Percentiles rank a stretch among this genome's conserved stretches.
phyloP scores from a whole-genome alignment of 2,329 filamentous ascomycete species.

The Cadophora sp. region DNA sequence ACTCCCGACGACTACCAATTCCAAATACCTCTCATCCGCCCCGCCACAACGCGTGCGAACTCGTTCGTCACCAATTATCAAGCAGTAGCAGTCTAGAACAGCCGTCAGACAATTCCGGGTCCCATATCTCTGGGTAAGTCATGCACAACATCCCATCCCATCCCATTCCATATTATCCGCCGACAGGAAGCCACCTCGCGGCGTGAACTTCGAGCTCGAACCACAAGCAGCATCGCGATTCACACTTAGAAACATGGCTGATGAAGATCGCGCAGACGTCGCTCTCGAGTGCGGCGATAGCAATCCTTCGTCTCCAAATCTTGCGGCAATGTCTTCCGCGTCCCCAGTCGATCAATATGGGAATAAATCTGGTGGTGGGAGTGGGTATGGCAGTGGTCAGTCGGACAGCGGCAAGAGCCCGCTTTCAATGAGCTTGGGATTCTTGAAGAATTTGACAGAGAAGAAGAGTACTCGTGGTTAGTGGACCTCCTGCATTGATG shows the following conservation, averaged over 20 bases:
- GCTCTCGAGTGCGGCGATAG: constrained; percentile 18
- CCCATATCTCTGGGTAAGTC: constrained; percentile 30
- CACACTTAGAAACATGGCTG: constrained; percentile 31
- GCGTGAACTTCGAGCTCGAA: constrained; percentile 2
- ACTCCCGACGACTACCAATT: constrained; percentile 24
- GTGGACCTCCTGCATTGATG: constrained; percentile 21
- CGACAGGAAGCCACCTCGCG: constrained; percentile 15
- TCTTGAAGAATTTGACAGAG: constrained; percentile 72
- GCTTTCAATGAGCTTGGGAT: constrained; percentile 58
- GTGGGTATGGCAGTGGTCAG: constrained; percentile 43
- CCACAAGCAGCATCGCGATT: constrained; percentile 17
- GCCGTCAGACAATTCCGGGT: constrained; percentile 17
- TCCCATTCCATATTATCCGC: constrained; percentile 15
- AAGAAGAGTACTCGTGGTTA: constrained; percentile 81
- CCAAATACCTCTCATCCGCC: constrained; percentile 36
- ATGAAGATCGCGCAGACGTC: constrained; percentile 27
- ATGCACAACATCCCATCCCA: constrained; percentile 27
- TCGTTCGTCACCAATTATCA: constrained; percentile 19
- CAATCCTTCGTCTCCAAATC: constrained; percentile 21
- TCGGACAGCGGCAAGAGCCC: constrained; percentile 45
- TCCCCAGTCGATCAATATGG: constrained; percentile 42
- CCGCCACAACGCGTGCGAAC: constrained; percentile 23
- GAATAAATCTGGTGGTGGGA: constrained; percentile 38
- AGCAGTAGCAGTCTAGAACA: constrained; percentile 22
- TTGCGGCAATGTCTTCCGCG: constrained; percentile 38